phyloP scores from a whole-genome alignment of 352 stramenopile genomes.

The Phytopythium chamaehyphon region DNA sequence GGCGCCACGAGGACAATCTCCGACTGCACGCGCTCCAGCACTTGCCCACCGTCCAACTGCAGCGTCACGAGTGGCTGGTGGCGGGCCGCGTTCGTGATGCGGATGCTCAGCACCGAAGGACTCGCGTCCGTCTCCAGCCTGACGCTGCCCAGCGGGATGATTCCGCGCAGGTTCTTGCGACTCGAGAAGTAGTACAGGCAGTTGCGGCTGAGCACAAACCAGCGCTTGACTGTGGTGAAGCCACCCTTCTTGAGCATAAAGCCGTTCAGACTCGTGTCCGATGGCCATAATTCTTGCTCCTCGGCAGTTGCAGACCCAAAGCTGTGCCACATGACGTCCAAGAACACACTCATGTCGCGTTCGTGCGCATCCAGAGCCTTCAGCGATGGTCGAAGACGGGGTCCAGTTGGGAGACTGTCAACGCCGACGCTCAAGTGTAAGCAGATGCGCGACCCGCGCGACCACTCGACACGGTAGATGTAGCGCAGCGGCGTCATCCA shows the following conservation, averaged over 20 bases:
- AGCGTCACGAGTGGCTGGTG: slow-evolving; percentile 68
- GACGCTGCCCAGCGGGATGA: slow-evolving; percentile 80
- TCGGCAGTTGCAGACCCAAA: slow-evolving; percentile 78
- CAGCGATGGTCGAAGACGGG: slow-evolving; percentile 58
- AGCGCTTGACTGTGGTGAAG: slow-evolving; percentile 76
- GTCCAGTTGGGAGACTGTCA: slow-evolving; percentile 79
- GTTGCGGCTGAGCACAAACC: slow-evolving; percentile 87
- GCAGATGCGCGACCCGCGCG: slow-evolving; percentile 53
- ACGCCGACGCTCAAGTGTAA: slow-evolving; percentile 82
- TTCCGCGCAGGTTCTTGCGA: slow-evolving; percentile 76
- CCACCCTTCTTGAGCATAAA: slow-evolving; percentile 82
- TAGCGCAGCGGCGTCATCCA: slow-evolving; percentile 89
- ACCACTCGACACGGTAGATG: slow-evolving; percentile 80
- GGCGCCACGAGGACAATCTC: slow-evolving; percentile 75
- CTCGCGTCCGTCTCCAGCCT: slow-evolving; percentile 58
- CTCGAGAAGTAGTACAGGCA: slow-evolving; percentile 88
- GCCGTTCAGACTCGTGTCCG: slow-evolving; percentile 84
- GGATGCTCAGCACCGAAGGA: slow-evolving; percentile 43
- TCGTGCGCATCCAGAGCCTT: slow-evolving; percentile 74
- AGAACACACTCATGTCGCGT: slow-evolving; percentile 84
- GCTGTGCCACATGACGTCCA: slow-evolving; percentile 86
- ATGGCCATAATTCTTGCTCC: slow-evolving; percentile 86
- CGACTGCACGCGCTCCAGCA: slow-evolving; percentile 71
- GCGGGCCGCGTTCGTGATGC: slow-evolving; percentile 60
- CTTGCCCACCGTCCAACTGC: slow-evolving; percentile 79